Base-by-base conservation (phyloP, 345 rosid species). In the Eucalyptus marginata region DNA sequence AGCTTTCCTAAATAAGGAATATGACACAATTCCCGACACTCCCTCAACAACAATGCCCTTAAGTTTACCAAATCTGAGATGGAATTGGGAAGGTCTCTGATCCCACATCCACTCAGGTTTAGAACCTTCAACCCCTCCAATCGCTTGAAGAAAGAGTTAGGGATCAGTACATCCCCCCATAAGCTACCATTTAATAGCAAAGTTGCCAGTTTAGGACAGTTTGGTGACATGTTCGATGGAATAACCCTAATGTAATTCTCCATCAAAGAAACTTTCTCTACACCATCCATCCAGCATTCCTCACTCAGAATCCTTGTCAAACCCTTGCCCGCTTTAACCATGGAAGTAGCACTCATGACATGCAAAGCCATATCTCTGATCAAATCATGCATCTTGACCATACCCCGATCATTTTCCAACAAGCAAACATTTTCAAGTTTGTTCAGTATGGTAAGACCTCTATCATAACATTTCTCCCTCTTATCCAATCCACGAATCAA, bases 361-460 rank as follows among this genome's bases (percentile, higher is more conserved):
- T 43, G 79, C 47, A 91, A 24, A 27, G 94, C 91, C 92, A 93
- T 87, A 24, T 89, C 93, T 86, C 91, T 90, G 17, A 91, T 62
- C 56, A 92, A 9, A 43, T 83, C 91, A 88, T 91, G 92, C 93
- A 92, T 91, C 52, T 51, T 91, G 88, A 89, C 50, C n/a, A 86
- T 36, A 49, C 27, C 88, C 31, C 0, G 5, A 59, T 16, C 18
- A 36, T 18, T 58, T 84, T 92, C 92, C 51, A 93, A 49, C 64
- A 93, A 80, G 33, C 88, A 90, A 12, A 66, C 83, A n/a, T 44
- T 88, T 87, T 59, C 85, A 68, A 93, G 91, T 86, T 29, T 86
- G 66, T 71, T 86, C 12, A 92, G 47, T 20, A 92, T 89, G 5
- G 86, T 29, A 27, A 91, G 88, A 4, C 91, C 92, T 59, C 36